Conservation (phyloP, 2,329 filamentous ascomycete genomes). For the Xylaria sp. region DNA sequence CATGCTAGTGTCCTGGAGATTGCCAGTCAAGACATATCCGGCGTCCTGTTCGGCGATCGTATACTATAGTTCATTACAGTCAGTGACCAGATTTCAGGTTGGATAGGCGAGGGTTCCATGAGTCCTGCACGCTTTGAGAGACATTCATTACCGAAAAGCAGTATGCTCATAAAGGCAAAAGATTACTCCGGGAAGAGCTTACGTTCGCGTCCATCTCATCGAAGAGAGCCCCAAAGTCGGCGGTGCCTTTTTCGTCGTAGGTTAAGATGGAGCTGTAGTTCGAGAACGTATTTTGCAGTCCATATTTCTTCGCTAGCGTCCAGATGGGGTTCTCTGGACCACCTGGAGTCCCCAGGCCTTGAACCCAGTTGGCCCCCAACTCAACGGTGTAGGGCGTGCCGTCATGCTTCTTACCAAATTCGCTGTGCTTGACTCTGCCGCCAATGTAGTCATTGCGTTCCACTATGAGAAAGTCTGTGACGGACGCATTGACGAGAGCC, state of each 20-base stretch:
- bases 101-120: neutral
- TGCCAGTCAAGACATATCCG: constrained; percentile 66
- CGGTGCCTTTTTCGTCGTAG: constrained; percentile 67
- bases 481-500: constrained; percentile 68
- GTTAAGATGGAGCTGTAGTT: constrained; percentile 69
- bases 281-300: constrained; percentile 66
- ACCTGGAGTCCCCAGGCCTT: constrained; percentile 46
- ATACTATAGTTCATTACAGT: constrained; percentile 5
- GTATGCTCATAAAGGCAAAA: too few relatives aligned
- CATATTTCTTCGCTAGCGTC: constrained; percentile 69
- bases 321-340: constrained; percentile 70
- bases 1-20: constrained; percentile 70
- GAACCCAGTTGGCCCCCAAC: constrained; percentile 74
- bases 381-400: constrained; percentile 69
- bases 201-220: constrained; percentile 61
- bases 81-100: neutral
- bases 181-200: constrained; percentile 37
- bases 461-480: constrained; percentile 72
- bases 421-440: constrained; percentile 67
- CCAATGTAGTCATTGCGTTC: constrained; percentile 72
- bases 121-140: neutral
- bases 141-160: neutral
- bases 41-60: constrained; percentile 61
- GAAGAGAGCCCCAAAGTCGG: constrained; percentile 63
- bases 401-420: constrained; percentile 63